Conservation (phyloP, 768 basidiomycete genomes). For the Gymnopilus junonius region DNA sequence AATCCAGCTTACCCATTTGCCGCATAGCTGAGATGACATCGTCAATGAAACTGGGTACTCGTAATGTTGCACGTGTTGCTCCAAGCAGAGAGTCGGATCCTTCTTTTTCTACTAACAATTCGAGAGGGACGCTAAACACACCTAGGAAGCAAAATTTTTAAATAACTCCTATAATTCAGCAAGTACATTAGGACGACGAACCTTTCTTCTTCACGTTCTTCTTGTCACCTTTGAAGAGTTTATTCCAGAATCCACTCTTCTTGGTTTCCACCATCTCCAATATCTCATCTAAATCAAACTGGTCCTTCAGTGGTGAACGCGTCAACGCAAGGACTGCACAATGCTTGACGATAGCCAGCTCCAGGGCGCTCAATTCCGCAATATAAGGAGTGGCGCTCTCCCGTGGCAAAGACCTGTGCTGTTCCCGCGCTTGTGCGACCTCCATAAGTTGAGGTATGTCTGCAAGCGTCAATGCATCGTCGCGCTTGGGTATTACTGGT, state of each 20-base stretch:
- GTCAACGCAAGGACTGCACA: slow-evolving; percentile 83
- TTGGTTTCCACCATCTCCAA: slow-evolving; percentile 91
- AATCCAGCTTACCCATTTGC: slow-evolving; percentile 83
- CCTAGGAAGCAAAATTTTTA: slow-evolving; percentile 49
- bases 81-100: slow-evolving; percentile 96
- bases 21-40: slow-evolving; percentile 98
- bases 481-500: slow-evolving; percentile 41
- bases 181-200: slow-evolving; percentile 30
- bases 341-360: slow-evolving; percentile 91
- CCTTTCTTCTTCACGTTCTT: slow-evolving; percentile 92
- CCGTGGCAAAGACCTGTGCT: slow-evolving; percentile 81
- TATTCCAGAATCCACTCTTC: slow-evolving; percentile 96
- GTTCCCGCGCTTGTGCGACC: slow-evolving; percentile 88
- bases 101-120: slow-evolving; percentile 90
- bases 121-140: slow-evolving; percentile 92
- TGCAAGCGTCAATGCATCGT: slow-evolving; percentile 89
- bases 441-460: slow-evolving; percentile 95
- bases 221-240: slow-evolving; percentile 87
- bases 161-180: neutral
- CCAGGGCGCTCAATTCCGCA: slow-evolving; percentile 81
- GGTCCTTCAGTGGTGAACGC: slow-evolving; percentile 77
- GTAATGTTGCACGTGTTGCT: slow-evolving; percentile 79
- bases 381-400: slow-evolving; percentile 83
- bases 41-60: slow-evolving; percentile 97
- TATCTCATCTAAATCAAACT: slow-evolving; percentile 91